Evolutionary conservation across 2,329 filamentous ascomycete species (phyloP).

Genomic region (Myriosclerotinia scirpicola): DNA sequence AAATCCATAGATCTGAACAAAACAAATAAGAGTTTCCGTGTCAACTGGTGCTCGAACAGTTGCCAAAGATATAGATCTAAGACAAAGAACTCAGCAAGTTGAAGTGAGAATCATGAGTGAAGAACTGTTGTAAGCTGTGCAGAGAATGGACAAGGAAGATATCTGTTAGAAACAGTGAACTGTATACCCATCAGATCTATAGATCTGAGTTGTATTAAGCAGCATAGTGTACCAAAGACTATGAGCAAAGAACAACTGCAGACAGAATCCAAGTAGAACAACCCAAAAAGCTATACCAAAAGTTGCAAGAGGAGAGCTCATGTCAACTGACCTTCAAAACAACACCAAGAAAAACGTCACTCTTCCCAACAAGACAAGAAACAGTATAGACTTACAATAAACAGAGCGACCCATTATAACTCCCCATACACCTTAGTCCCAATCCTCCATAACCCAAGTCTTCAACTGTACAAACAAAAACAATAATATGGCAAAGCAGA

Average conservation of each 20-base stretch:
- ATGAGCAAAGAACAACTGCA: background rate
- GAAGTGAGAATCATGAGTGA: fast-evolving
- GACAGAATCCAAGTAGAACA: background rate
- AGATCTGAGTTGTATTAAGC: background rate
- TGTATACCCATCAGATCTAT: background rate
- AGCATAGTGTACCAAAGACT: background rate
- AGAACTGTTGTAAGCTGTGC: background rate
- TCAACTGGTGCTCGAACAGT: background rate
- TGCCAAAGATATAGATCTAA: background rate
- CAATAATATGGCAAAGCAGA: background rate
- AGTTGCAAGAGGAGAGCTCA: fast-evolving
- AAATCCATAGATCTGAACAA: background rate
- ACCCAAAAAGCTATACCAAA: background rate
- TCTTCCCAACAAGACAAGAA: background rate
- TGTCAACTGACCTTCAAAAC: background rate
- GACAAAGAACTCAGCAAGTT: background rate
- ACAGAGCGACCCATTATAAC: background rate
- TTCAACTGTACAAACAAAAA: background rate
- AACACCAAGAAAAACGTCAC: background rate
- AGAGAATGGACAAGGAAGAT: background rate
- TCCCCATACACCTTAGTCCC: background rate
- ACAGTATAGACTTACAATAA: background rate
- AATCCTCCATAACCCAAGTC: background rate
- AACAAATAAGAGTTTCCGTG: background rate
- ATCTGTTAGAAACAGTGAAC: background rate